phyloP scores from a whole-genome alignment of 2,329 filamentous ascomycete genomes.

The Venturia pyrina region DNA sequence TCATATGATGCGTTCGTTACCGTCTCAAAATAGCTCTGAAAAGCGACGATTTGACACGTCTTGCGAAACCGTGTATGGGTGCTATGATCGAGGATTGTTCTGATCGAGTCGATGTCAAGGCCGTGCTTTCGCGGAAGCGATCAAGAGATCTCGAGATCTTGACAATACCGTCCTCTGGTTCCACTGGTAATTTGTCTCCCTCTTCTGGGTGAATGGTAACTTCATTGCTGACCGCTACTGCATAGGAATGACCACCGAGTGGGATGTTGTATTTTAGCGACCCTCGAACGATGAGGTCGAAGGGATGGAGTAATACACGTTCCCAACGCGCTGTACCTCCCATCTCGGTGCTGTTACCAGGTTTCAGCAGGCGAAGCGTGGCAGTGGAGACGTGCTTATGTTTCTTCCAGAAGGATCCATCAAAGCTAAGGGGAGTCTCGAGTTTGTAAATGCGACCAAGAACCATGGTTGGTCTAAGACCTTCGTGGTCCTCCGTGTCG shows the following conservation, averaged over 20 bases:
- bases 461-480: slow-evolving; percentile 63
- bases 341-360: slow-evolving; percentile 77
- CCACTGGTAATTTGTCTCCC: neutral
- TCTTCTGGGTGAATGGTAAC: slow-evolving; percentile 6
- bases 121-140: neutral
- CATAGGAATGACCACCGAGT: slow-evolving; percentile 35
- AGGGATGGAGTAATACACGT: slow-evolving; percentile 78
- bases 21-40: neutral
- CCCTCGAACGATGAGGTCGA: slow-evolving; percentile 85
- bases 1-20: neutral
- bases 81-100: neutral
- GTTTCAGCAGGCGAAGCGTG: slow-evolving; percentile 69
- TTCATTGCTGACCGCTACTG: neutral
- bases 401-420: slow-evolving; percentile 77
- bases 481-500: neutral
- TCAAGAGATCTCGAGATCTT: neutral
- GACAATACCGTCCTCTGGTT: neutral
- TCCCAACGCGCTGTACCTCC: slow-evolving; percentile 85
- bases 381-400: slow-evolving; percentile 63
- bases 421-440: slow-evolving; percentile 80
- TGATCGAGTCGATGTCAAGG: neutral
- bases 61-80: neutral
- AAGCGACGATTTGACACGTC: neutral
- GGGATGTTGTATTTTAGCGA: slow-evolving; percentile 73
- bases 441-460: slow-evolving; percentile 83